Evolutionary conservation across 805 yeast genomes (phyloP).

Genomic region (Metschnikowia picachoensis): DNA sequence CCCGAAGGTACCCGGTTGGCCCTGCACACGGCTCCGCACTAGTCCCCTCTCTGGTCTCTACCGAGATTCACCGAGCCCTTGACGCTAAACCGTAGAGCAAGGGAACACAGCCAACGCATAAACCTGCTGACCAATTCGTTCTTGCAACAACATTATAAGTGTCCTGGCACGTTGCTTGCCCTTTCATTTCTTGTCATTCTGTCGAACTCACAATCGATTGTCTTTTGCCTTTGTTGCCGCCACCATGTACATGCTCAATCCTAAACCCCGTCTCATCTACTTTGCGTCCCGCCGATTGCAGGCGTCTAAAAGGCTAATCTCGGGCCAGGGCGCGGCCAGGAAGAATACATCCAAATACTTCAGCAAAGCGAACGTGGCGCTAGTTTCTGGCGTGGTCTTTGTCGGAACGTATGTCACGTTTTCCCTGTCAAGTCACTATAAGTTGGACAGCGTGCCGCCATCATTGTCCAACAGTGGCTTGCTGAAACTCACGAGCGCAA

Average conservation of each 20-base stretch:
- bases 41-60: background rate
- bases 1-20: background rate
- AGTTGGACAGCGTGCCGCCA: constrained; percentile 36
- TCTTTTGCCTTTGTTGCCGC: no score
- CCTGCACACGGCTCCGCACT: constrained; percentile 6
- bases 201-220: no score
- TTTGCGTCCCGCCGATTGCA: constrained; percentile 17
- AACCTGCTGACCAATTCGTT: no score
- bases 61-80: background rate
- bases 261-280: constrained; percentile 14
- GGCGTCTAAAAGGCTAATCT: constrained; percentile 9
- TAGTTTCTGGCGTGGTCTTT: constrained; percentile 40
- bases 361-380: constrained; percentile 34
- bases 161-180: no score
- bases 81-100: no score
- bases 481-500: constrained; percentile 9
- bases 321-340: constrained; percentile 4
- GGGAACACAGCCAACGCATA: no score
- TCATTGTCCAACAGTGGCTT: constrained; percentile 15
- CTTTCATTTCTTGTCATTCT: no score
- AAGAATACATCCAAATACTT: constrained; percentile 12
- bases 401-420: constrained; percentile 41
- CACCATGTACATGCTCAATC: constrained; percentile 14
- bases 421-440: constrained; percentile 38
- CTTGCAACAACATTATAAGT: no score